Evolutionary conservation across 1,284 basidiomycete genomes (phyloP).

Genomic region (Sanghuangporus weigelae): DNA sequence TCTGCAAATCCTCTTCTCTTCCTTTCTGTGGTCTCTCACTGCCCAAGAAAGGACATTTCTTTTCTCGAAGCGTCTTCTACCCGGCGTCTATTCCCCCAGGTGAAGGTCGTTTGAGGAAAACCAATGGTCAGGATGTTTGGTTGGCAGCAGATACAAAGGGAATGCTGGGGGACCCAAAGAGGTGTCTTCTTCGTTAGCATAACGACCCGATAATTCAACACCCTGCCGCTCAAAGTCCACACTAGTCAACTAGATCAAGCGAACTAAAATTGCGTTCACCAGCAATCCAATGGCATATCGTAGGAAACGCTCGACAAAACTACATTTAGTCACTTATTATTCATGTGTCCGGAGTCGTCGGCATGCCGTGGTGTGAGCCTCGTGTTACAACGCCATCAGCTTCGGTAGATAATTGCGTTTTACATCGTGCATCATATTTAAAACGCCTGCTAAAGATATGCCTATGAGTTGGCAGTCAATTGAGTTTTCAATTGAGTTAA

Average conservation of each 20-base stretch:
- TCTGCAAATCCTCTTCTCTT: conserved; percentile 16
- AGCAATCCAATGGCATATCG: background rate
- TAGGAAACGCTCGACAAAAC: background rate
- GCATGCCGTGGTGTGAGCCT: background rate
- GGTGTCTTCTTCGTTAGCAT: background rate
- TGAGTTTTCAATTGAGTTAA: background rate
- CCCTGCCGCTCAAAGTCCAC: background rate
- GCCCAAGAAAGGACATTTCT: conserved; percentile 2
- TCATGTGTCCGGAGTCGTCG: background rate
- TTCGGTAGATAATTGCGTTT: background rate
- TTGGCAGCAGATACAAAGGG: background rate
- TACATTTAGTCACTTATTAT: background rate
- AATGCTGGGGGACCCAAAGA: background rate
- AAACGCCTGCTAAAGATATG: background rate
- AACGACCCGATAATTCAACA: background rate
- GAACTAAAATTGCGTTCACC: background rate
- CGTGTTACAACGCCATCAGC: background rate
- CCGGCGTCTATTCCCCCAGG: background rate
- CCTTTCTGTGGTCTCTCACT: background rate
- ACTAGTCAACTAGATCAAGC: background rate
- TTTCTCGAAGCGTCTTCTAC: conserved; percentile 1
- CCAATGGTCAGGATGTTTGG: background rate
- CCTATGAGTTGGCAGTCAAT: background rate
- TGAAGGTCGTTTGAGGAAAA: background rate
- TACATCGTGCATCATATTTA: background rate